Evolutionary conservation across 163 green algal species (phyloP).

Genomic region (Volvox carteri): DNA sequence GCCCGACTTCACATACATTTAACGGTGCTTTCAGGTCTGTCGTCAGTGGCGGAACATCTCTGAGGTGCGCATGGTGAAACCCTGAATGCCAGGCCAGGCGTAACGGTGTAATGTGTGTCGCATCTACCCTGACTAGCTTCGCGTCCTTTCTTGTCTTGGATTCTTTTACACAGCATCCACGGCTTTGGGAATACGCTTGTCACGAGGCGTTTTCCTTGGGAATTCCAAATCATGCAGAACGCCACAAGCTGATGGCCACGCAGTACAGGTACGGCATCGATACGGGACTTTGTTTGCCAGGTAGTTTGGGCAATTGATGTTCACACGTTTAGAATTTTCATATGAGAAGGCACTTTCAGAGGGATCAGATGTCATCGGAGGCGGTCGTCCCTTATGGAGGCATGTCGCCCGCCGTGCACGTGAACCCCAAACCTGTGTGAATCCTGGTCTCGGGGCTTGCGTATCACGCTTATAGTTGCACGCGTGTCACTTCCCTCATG

Average conservation of each 20-base stretch:
- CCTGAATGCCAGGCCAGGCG: neutral
- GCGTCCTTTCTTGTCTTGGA: neutral
- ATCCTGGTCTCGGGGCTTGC: no score
- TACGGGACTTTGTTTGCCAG: no score
- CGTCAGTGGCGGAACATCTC: constrained; percentile 16
- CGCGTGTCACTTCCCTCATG: no score
- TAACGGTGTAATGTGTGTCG: neutral
- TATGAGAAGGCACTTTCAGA: no score
- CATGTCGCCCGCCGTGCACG: neutral
- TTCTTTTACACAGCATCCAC: constrained; percentile 55
- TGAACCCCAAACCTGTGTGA: neutral
- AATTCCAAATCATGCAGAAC: neutral
- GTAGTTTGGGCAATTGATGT: neutral
- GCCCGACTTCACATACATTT: no score
- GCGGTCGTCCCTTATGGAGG: neutral
- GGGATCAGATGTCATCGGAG: no score
- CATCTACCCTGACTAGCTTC: neutral
- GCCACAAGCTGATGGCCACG: constrained; percentile 48
- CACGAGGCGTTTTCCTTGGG: constrained; percentile 67
- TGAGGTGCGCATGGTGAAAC: constrained; percentile 5
- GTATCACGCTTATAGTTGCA: no score
- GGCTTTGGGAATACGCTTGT: constrained; percentile 83
- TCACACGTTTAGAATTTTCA: neutral
- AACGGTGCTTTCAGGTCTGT: constrained; percentile 46
- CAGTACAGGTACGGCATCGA: constrained; percentile 43